These are phyloP conservation scores for Taphrina confusa DNA, from an alignment of 1,139 yeast genomes.

Conservation along the genomic window DNA sequence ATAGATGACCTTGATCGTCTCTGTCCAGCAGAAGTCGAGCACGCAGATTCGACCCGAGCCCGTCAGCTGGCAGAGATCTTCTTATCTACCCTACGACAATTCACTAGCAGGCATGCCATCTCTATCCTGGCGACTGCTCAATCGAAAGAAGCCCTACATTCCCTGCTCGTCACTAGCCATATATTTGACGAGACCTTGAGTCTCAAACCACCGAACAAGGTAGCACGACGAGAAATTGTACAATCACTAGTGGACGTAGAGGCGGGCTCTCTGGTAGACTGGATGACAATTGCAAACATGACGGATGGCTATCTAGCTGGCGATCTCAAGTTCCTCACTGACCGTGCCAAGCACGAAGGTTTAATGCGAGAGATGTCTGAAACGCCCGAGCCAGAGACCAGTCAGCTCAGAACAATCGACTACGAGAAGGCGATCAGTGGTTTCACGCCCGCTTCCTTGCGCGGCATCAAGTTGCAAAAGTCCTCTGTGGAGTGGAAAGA, in stretches of 20 bases:
- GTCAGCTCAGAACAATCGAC: slow-evolving; percentile 43
- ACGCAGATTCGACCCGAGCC: slow-evolving; percentile 62
- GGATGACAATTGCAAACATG: slow-evolving; percentile 69
- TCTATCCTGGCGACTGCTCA: slow-evolving; percentile 60
- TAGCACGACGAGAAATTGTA: slow-evolving; percentile 56
- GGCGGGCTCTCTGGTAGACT: slow-evolving; percentile 51
- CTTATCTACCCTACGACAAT: slow-evolving; percentile 49
- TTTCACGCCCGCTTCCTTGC: slow-evolving; percentile 74
- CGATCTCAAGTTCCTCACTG: slow-evolving; percentile 71
- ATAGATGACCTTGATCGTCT: slow-evolving; percentile 81
- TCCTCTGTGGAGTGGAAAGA: slow-evolving; percentile 77
- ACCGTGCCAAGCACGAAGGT: slow-evolving; percentile 70
- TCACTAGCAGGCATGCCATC: slow-evolving; percentile 48
- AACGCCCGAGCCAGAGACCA: not conserved
- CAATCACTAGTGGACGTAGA: slow-evolving; percentile 47
- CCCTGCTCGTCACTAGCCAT: slow-evolving; percentile 64
- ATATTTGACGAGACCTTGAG: slow-evolving; percentile 61
- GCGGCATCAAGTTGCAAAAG: slow-evolving; percentile 85
- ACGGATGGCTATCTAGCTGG: slow-evolving; percentile 90
- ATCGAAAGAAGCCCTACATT: slow-evolving; percentile 67
- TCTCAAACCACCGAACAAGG: slow-evolving; percentile 70
- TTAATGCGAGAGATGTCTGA: slow-evolving; percentile 46
- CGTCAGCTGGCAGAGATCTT: slow-evolving; percentile 59
- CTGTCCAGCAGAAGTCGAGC: slow-evolving; percentile 68
- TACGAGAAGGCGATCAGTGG: slow-evolving; percentile 63